Evolutionary conservation across 2,329 filamentous ascomycete genomes (phyloP).

Genomic region (Talaromyces albobiverticillius): DNA sequence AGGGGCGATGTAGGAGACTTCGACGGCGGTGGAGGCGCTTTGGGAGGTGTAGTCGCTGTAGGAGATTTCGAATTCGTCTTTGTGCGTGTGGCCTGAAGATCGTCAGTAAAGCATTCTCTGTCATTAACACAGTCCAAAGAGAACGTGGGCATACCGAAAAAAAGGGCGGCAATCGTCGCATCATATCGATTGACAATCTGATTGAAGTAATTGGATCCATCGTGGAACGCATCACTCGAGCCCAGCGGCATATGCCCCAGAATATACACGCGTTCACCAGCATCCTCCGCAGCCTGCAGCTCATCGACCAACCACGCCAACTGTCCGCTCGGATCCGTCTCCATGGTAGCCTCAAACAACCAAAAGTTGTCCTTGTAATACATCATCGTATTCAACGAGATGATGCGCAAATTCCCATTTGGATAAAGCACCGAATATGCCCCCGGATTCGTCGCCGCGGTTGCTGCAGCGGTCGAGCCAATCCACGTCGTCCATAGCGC

Average conservation of each 20-base stretch:
- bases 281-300: constrained; percentile 52
- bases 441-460: constrained; percentile 41
- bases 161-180: constrained; percentile 52
- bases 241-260: constrained; percentile 58
- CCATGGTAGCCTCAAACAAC: constrained; percentile 51
- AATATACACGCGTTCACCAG: constrained; percentile 54
- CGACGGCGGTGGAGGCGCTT: constrained; percentile 42
- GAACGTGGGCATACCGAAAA: constrained; percentile 40
- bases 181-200: constrained; percentile 53
- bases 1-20: constrained; percentile 54
- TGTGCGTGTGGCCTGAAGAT: constrained; percentile 47
- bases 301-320: constrained; percentile 53
- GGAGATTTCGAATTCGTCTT: constrained; percentile 54
- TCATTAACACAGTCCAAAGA: too few relatives aligned
- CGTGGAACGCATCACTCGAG: constrained; percentile 48
- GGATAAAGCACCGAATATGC: constrained; percentile 50
- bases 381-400: constrained; percentile 57
- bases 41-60: constrained; percentile 48
- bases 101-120: too few relatives aligned
- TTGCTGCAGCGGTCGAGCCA: constrained; percentile 33
- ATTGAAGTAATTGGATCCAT: constrained; percentile 51
- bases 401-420: constrained; percentile 51
- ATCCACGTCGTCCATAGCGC: constrained; percentile 51
- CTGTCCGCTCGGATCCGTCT: constrained; percentile 51
- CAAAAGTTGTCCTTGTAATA: constrained; percentile 58